Base-by-base conservation (phyloP, 495 filamentous ascomycete species). In the Hypoxylon trugodes region DNA sequence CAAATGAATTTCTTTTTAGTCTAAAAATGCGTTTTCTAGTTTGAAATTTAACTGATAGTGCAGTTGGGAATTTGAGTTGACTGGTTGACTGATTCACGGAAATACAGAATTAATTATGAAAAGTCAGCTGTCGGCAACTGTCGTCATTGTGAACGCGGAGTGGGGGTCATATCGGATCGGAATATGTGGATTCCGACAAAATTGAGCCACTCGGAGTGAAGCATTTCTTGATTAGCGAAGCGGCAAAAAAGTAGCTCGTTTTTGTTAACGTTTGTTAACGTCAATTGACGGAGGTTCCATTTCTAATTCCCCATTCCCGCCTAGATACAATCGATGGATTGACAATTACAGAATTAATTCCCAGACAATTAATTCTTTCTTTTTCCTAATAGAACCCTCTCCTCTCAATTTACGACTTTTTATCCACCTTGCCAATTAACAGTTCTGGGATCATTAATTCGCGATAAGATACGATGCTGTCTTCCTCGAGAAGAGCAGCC, bases 401-500 rank as follows among this genome's bases (percentile, higher is more conserved):
- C 65, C 65, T 16, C 74, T 72, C 69, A 46, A 58, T 45, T 47
- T 45, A 42, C 26, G 46, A 53, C 9, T 53, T 33, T 36, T 25
- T 37, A 18, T 13, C n/a, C 28, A 63, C 54, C 38, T 30, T 15
- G n/a, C n/a, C n/a, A n/a, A n/a, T n/a, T 30, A 6, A 45, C 13
- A 13, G 46, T 25, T 35, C 25, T 49, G 22, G 46, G 26, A 60
- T 26, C 22, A 25, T 41, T 46, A 57, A 53, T 58, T 55, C 10
- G 22, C 13, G 3, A 36, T 28, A 42, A n/a, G 30, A 36, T 54
- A 82, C 66, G 69, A 90, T 91, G 88, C 75, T 89, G 52, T 82
- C 84, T 54, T 82, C 84, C 19, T 82, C 84, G 63, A 78, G 89
- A 81, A 85, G 83, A 73, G 79, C 83, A 59, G 86, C 86, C 74